Conservation (phyloP, 495 filamentous ascomycete species). For the Hypoxylon rickii region DNA sequence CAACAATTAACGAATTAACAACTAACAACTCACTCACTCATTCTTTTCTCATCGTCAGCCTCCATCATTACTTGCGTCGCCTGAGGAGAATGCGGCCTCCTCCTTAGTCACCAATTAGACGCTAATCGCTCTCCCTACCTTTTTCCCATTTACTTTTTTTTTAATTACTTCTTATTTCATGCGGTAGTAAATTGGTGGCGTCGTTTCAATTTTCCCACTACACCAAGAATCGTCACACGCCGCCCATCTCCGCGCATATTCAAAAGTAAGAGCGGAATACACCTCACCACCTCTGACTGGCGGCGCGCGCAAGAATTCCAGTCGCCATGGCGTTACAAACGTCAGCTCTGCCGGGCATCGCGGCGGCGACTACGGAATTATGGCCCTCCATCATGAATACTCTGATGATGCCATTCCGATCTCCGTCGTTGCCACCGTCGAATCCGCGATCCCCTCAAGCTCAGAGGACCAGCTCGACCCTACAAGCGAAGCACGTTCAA, state of each 20-base stretch:
- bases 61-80: neutral
- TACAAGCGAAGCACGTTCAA: conserved; percentile 12
- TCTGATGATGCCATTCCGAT: conserved; percentile 49
- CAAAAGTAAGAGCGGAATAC: neutral
- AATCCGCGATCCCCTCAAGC: conserved; percentile 14
- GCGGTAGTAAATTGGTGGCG: conserved; percentile 14
- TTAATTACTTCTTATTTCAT: neutral
- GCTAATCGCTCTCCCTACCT: conserved; percentile 22
- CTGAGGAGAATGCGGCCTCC: conserved; percentile 31
- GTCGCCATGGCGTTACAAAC: conserved; percentile 39
- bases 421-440: conserved; percentile 12
- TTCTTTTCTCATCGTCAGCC: neutral
- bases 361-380: conserved; percentile 55
- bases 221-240: neutral
- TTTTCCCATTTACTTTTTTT: neutral
- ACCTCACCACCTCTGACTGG: conserved; percentile 7
- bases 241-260: conserved; percentile 13
- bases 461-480: conserved; percentile 12
- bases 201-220: neutral
- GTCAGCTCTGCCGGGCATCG: conserved; percentile 48
- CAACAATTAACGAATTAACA: too few relatives aligned
- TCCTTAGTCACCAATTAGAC: conserved; percentile 23
- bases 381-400: conserved; percentile 60
- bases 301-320: conserved; percentile 6
- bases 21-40: too few relatives aligned